Evolutionary conservation across 257 asterid species (phyloP), one percentile per base, ranked within the genome.

Genomic region (Cinchona pubescens): DNA sequence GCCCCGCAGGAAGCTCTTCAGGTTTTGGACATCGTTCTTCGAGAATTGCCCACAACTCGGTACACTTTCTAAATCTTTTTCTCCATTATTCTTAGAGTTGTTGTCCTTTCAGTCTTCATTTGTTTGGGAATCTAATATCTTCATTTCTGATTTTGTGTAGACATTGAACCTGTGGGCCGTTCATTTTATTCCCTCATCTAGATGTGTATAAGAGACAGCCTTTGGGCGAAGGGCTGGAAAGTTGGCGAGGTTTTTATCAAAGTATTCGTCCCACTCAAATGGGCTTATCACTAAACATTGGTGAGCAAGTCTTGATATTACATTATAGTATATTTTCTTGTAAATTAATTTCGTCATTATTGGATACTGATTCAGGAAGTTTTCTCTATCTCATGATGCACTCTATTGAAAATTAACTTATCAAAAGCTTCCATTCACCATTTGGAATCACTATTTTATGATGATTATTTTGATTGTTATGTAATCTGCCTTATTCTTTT

Each of bases 201-300:
- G 98, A 97, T n/a, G n/a, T n/a, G n/a, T n/a, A n/a, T n/a, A 32
- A 81, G 86, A 61, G 89, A 76, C 97, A 92, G 65, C 90, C 98
- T 42, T 84, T 94, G 72, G 98, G 97, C 66, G 98, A 94, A 78
- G 98, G 97, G 27, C 87, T 92, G 56, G 97, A 94, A 80, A 89
- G 97, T 79, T 94, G 98, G 98, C 92, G 98, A 35, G 98, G 98
- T 9, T 94, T 94, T 78, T 94, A 94, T 76, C 98, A 94, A 79
- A 94, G 98, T 75, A 94, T 94, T 66, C 95, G 98, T 37, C 98
- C 98, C 30, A 94, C 98, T 15, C 98, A 94, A 82, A 94, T 94
- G 98, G 98, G 98, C 1, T 81, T 94, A 83, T 94, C 98, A 0
- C 76, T 94, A 55, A 94, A 94, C 69, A 94, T 94, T 11, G 98